Percentiles rank a stretch among this genome's conserved stretches.
These are phyloP conservation scores for Logfia minima DNA, from an alignment of 129 eudicot genomes.

Conservation along the genomic window DNA sequence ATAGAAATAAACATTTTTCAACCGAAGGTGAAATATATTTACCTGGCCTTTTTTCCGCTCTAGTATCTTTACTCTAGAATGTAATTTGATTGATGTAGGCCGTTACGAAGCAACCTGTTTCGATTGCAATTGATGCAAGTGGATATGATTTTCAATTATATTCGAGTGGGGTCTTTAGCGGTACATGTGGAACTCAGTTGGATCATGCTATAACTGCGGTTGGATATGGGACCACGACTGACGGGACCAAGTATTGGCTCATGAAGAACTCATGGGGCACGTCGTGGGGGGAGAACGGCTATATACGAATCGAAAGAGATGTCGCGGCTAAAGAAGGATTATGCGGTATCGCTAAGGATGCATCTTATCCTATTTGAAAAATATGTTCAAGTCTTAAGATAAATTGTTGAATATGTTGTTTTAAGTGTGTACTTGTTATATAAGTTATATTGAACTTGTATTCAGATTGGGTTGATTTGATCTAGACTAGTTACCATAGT, in stretches of 20 bases:
- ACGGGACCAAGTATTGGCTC: constrained; percentile 61
- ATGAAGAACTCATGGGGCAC: constrained; percentile 65
- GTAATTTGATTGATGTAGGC: constrained; percentile 19
- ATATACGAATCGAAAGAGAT: constrained; percentile 42
- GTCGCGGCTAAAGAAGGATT: constrained; percentile 34
- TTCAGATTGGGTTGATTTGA: constrained; percentile 2
- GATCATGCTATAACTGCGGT: constrained; percentile 57
- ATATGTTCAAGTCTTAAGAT: neutral
- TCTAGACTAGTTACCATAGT: neutral
- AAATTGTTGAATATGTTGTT: constrained; percentile 7
- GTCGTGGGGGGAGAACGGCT: constrained; percentile 52
- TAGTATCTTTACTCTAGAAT: neutral
- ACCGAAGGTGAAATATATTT: neutral
- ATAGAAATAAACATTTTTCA: too few species aligned
- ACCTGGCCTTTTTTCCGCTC: neutral
- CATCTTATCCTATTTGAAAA: constrained; percentile 42
- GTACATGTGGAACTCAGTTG: constrained; percentile 37
- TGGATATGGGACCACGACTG: constrained; percentile 45
- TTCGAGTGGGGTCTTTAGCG: constrained; percentile 40
- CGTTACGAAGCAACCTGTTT: constrained; percentile 50
- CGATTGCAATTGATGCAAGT: constrained; percentile 44
- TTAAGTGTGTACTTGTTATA: constrained; percentile 23
- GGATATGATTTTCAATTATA: constrained; percentile 43
- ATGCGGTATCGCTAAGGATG: constrained; percentile 52
- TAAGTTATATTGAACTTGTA: constrained; percentile 1